A percentile compares a stretch with the other conserved stretches of the same genome.
Evolutionary conservation across 441 rosid genomes (phyloP).

Genomic region (Mallotus repandus): DNA sequence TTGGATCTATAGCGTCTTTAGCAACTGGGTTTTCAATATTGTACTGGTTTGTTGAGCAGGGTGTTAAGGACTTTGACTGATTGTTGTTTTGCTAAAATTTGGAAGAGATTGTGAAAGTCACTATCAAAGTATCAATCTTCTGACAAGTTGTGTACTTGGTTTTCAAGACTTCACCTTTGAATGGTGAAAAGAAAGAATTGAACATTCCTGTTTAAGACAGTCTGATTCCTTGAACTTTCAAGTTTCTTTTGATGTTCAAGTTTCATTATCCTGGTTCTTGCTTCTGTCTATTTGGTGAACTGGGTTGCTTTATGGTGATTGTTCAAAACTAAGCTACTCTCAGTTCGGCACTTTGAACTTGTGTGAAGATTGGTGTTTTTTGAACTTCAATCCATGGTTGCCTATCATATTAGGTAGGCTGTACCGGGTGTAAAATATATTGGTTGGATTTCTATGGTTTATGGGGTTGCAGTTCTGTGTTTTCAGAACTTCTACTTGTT

Average conservation of each 20-base stretch:
- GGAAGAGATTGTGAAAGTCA: neutral
- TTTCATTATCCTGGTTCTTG: constrained; percentile 11
- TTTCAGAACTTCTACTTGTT: neutral
- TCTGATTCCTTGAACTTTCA: constrained; percentile 6
- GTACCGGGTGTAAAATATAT: neutral
- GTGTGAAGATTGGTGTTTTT: constrained; percentile 10
- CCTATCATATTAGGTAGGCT: neutral
- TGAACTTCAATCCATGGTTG: constrained; percentile 11
- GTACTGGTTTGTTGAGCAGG: neutral
- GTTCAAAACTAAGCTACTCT: neutral
- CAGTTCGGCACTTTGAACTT: constrained; percentile 13
- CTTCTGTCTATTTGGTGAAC: constrained; percentile 17
- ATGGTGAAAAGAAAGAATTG: constrained; percentile 11
- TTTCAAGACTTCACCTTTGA: constrained; percentile 15
- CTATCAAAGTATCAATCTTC: neutral
- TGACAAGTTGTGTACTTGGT: constrained; percentile 10
- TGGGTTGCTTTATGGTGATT: constrained; percentile 11
- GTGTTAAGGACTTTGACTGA: neutral
- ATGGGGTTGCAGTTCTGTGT: constrained; percentile 8
- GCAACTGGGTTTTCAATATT: neutral
- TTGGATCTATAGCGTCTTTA: constrained; percentile 12
- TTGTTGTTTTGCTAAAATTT: constrained; percentile 7
- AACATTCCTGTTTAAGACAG: neutral
- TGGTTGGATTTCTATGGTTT: constrained; percentile 6
- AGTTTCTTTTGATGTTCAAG: constrained; percentile 2